Conservation (phyloP, 1,139 yeast genomes). For the Scheffersomyces lignicola region DNA sequence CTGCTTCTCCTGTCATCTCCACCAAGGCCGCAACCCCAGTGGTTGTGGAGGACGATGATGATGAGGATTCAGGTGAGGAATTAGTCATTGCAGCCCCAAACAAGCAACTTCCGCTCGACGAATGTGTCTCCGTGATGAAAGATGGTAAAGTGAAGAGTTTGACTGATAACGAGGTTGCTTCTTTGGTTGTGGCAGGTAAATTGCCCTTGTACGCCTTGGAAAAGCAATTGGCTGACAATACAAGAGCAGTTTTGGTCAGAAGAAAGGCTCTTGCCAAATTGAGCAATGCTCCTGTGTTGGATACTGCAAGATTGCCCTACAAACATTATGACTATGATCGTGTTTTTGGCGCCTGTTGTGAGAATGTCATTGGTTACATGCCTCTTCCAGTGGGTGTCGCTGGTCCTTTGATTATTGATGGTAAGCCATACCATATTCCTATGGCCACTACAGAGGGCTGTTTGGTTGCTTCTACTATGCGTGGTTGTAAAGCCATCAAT, state of each 20-base stretch:
- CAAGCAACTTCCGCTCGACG: constrained; percentile 51
- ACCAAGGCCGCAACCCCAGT: constrained; percentile 6
- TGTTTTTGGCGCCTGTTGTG: constrained; percentile 98
- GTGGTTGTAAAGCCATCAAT: constrained; percentile 98
- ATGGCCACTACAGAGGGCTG: constrained; percentile 99
- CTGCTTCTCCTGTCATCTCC: constrained; percentile 11
- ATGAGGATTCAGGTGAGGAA: constrained; percentile 16
- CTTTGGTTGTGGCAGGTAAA: constrained; percentile 72
- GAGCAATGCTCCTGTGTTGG: constrained; percentile 80
- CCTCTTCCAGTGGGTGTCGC: constrained; percentile 98
- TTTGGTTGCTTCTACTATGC: constrained; percentile 95
- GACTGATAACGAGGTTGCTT: constrained; percentile 69
- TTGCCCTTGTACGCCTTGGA: constrained; percentile 92
- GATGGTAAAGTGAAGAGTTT: constrained; percentile 71
- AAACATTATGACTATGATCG: constrained; percentile 87
- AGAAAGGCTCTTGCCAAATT: constrained; percentile 84
- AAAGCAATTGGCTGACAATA: constrained; percentile 81
- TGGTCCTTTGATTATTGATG: constrained; percentile 92
- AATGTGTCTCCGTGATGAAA: constrained; percentile 61
- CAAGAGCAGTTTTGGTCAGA: constrained; percentile 91
- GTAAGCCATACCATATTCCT: constrained; percentile 84
- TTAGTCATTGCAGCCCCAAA: constrained; percentile 26
- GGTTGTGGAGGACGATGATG: constrained; percentile 10
- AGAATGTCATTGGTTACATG: constrained; percentile 93
- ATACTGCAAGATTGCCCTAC: constrained; percentile 73